Percentiles rank a stretch among this genome's conserved stretches.
phyloP scores from a whole-genome alignment of 2,329 filamentous ascomycete genomes.

The Pezicula radicicola region DNA sequence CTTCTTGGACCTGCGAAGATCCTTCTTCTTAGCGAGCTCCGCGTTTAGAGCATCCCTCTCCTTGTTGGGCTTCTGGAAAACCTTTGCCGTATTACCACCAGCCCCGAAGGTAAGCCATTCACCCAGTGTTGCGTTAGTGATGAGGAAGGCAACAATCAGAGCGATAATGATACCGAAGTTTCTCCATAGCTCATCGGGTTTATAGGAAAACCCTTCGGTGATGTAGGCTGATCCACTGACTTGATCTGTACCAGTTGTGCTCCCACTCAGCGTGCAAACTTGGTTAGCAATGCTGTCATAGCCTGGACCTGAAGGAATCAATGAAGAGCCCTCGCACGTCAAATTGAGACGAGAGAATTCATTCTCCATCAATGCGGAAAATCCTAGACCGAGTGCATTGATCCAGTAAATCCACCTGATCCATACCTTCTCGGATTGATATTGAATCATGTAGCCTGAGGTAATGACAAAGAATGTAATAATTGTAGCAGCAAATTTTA shows the following conservation, averaged over 20 bases:
- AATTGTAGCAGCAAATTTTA: slow-evolving; percentile 75
- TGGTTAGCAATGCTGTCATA: slow-evolving; percentile 73
- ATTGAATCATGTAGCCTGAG: slow-evolving; percentile 81
- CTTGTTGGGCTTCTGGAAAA: slow-evolving; percentile 68
- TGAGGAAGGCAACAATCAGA: slow-evolving; percentile 73
- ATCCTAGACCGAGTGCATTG: slow-evolving; percentile 71
- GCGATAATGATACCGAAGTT: slow-evolving; percentile 79
- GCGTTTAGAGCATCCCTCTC: slow-evolving; percentile 66
- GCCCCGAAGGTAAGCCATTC: slow-evolving; percentile 76
- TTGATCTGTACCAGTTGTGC: slow-evolving; percentile 57
- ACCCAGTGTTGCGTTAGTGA: slow-evolving; percentile 73
- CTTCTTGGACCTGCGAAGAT: slow-evolving; percentile 22
- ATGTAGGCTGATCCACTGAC: slow-evolving; percentile 71
- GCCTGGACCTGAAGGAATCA: slow-evolving; percentile 68
- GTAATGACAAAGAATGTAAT: slow-evolving; percentile 82
- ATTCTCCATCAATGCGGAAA: slow-evolving; percentile 80
- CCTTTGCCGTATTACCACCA: slow-evolving; percentile 76
- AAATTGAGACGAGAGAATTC: slow-evolving; percentile 72
- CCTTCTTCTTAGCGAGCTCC: slow-evolving; percentile 46
- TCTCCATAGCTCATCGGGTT: slow-evolving; percentile 68
- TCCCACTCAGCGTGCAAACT: slow-evolving; percentile 77
- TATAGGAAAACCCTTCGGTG: slow-evolving; percentile 64
- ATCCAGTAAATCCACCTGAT: slow-evolving; percentile 78
- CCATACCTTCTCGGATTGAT: slow-evolving; percentile 71
- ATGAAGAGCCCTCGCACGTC: slow-evolving; percentile 62